Evolutionary conservation across 257 asterid species (phyloP).

Genomic region (Ilex asprella): DNA sequence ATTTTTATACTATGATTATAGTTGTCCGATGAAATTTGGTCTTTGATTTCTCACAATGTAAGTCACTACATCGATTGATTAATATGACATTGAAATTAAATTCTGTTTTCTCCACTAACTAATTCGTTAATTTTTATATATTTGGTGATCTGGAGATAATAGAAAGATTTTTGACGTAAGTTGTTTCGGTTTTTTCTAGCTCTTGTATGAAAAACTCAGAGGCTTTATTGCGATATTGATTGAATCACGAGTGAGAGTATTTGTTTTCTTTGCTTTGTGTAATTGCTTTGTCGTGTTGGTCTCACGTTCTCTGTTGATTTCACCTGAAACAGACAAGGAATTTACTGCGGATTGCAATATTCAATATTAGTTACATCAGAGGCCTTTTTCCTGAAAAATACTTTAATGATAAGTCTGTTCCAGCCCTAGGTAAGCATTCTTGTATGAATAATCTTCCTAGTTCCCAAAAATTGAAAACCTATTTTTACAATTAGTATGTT

Average conservation of each 20-base stretch:
- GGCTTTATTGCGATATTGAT: too few relatives aligned
- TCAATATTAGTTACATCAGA: conserved; percentile 92
- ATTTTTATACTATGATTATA: too few relatives aligned
- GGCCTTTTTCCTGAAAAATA: conserved; percentile 94
- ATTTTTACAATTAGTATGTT: conserved; percentile 7
- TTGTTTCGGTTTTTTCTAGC: too few relatives aligned
- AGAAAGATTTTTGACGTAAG: too few relatives aligned
- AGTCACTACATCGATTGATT: too few relatives aligned
- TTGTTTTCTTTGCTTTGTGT: background rate
- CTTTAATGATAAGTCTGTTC: conserved; percentile 87
- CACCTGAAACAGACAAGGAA: conserved; percentile 67
- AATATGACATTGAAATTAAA: too few relatives aligned
- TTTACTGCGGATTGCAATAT: conserved; percentile 90
- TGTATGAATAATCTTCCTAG: background rate
- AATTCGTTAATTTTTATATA: too few relatives aligned
- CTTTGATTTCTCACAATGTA: too few relatives aligned
- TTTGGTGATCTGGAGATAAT: too few relatives aligned
- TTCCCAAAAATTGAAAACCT: background rate
- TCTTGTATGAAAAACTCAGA: too few relatives aligned
- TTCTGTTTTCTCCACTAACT: too few relatives aligned
- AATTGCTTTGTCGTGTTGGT: background rate
- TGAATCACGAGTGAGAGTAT: background rate
- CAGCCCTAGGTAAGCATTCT: conserved; percentile 71
- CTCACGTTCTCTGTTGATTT: background rate
- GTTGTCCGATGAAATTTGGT: too few relatives aligned